These are phyloP conservation scores for Kodamaea suecica DNA, from an alignment of 1,139 yeast genomes.

Conservation along the genomic window DNA sequence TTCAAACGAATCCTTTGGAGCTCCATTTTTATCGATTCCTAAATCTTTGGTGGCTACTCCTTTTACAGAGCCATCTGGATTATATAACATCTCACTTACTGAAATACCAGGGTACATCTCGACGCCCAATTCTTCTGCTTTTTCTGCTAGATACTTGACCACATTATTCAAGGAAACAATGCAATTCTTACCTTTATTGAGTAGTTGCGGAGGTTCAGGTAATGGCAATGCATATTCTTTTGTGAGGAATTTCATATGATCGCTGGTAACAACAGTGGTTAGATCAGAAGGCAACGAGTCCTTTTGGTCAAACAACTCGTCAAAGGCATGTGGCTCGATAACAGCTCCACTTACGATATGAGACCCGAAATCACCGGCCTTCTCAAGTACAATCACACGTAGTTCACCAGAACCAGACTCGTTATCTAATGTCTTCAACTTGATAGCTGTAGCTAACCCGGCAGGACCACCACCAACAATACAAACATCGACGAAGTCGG, in stretches of 20 bases:
- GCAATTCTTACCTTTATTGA: slow-evolving; percentile 74
- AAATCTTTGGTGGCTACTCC: slow-evolving; percentile 95
- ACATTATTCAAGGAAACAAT: slow-evolving; percentile 81
- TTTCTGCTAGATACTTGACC: slow-evolving; percentile 76
- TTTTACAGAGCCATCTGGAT: slow-evolving; percentile 55
- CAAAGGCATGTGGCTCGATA: slow-evolving; percentile 80
- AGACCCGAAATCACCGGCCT: slow-evolving; percentile 88
- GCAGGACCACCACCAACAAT: slow-evolving; percentile 99
- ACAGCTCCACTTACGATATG: slow-evolving; percentile 95
- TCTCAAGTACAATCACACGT: slow-evolving; percentile 85
- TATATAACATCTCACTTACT: slow-evolving; percentile 75
- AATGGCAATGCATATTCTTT: slow-evolving; percentile 57
- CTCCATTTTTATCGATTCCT: slow-evolving; percentile 74
- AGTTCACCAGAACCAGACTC: slow-evolving; percentile 65
- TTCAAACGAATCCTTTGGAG: slow-evolving; percentile 78
- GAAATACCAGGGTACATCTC: slow-evolving; percentile 91
- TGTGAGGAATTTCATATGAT: slow-evolving; percentile 67
- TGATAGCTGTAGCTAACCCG: slow-evolving; percentile 91
- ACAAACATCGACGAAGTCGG: slow-evolving; percentile 86
- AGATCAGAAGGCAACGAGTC: slow-evolving; percentile 76
- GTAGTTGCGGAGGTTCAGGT: slow-evolving; percentile 94
- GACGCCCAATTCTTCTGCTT: slow-evolving; percentile 91
- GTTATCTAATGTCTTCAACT: slow-evolving; percentile 76
- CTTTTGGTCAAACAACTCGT: slow-evolving; percentile 80
- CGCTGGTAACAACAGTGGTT: slow-evolving; percentile 68